These are phyloP conservation scores for Apiospora aurea DNA, from an alignment of 2,329 filamentous ascomycete species.

Conservation along the genomic window DNA sequence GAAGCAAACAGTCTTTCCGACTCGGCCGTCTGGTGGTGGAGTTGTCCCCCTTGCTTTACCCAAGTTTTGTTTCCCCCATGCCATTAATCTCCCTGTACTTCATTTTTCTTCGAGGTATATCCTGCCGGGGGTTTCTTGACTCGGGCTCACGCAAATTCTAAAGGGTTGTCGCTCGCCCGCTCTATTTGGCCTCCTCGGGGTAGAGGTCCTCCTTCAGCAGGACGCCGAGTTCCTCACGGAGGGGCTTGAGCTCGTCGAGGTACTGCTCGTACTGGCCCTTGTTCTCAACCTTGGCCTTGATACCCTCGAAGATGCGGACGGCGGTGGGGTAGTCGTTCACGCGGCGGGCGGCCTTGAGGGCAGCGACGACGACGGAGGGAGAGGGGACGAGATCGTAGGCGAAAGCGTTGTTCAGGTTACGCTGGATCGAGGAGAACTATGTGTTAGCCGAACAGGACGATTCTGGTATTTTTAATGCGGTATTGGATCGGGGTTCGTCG, in stretches of 20 bases:
- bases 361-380: conserved; percentile 86
- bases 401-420: conserved; percentile 91
- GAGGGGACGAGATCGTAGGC: conserved; percentile 99
- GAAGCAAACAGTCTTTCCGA: conserved; percentile 13
- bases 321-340: conserved; percentile 99
- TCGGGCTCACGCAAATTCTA: conserved; percentile 14
- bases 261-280: conserved; percentile 96
- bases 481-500: not conserved
- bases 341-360: conserved; percentile 89
- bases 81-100: not conserved
- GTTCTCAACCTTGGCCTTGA: conserved; percentile 99
- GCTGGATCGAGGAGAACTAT: conserved; percentile 43
- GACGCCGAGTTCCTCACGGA: conserved; percentile 93
- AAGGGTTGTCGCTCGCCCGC: not conserved
- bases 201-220: conserved; percentile 92
- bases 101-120: conserved; percentile 22
- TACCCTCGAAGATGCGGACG: conserved; percentile 97
- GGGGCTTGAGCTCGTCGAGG: conserved; percentile 87
- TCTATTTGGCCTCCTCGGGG: conserved; percentile 64
- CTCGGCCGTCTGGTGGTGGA: conserved; percentile 17
- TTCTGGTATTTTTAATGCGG: not conserved
- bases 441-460: conserved; percentile 16
- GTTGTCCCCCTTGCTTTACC: conserved; percentile 12
- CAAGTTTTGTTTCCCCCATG: conserved; percentile 6
- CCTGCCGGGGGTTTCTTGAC: conserved; percentile 14